phyloP scores from a whole-genome alignment of 768 basidiomycete genomes.

The Leccinum barrowsii region DNA sequence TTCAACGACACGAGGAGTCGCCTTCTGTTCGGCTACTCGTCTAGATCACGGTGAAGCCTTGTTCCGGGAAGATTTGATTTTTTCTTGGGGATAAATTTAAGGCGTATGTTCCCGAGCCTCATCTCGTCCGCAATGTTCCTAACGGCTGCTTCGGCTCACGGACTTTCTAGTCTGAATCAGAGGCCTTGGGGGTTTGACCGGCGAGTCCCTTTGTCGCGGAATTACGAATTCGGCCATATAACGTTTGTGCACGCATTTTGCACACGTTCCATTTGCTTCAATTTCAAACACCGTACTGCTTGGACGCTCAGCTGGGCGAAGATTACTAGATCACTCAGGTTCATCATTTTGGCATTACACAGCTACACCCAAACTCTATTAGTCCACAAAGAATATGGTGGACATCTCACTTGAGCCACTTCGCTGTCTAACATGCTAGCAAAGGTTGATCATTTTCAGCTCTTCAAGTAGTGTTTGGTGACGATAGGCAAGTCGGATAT shows the following conservation, averaged over 20 bases:
- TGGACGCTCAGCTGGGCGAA: background rate
- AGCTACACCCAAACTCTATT: background rate
- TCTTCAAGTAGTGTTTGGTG: slow-evolving; percentile 87
- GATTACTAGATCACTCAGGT: background rate
- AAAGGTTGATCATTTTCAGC: slow-evolving; percentile 58
- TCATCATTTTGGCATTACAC: background rate
- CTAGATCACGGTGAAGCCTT: background rate
- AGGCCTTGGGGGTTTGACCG: background rate
- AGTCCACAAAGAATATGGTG: background rate
- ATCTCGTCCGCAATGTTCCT: too few relatives aligned
- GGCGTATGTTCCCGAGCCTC: too few relatives aligned
- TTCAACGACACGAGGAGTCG: background rate
- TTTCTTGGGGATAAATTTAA: background rate
- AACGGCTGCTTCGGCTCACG: background rate
- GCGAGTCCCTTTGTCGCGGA: background rate
- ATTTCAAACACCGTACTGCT: background rate
- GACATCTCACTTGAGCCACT: background rate
- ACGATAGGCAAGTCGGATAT: slow-evolving; percentile 87
- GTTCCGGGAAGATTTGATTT: background rate
- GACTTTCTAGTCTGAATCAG: background rate
- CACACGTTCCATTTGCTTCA: background rate
- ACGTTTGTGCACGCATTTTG: background rate
- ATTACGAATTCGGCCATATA: background rate
- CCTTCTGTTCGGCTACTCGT: background rate
- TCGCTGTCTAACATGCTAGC: slow-evolving; percentile 1